phyloP scores from a whole-genome alignment of 2,329 filamentous ascomycete genomes.

The Alternaria brassicae region DNA sequence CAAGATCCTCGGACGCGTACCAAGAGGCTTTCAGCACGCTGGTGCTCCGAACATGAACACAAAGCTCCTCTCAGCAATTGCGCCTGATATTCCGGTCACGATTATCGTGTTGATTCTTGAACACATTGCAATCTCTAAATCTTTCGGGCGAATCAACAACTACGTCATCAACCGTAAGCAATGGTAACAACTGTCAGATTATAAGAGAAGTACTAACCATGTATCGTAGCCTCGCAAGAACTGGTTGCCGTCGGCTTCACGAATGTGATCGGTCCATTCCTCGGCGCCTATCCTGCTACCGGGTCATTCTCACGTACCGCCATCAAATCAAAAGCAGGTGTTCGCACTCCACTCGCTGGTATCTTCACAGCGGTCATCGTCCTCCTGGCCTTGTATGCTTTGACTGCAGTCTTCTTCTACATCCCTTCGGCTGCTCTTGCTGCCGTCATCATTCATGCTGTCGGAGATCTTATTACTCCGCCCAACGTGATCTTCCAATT shows the following conservation, averaged over 20 bases:
- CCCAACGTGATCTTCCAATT: slow-evolving; percentile 94
- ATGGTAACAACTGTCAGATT: neutral
- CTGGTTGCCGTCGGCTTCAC: slow-evolving; percentile 90
- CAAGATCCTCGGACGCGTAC: slow-evolving; percentile 59
- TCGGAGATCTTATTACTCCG: slow-evolving; percentile 88
- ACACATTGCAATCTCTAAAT: slow-evolving; percentile 96
- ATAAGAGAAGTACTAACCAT: neutral
- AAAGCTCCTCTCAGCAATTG: slow-evolving; percentile 72
- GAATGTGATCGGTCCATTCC: slow-evolving; percentile 87
- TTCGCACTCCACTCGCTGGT: slow-evolving; percentile 88
- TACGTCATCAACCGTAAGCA: slow-evolving; percentile 79
- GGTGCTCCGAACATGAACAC: slow-evolving; percentile 73
- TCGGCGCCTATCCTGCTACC: slow-evolving; percentile 90
- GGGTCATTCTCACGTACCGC: slow-evolving; percentile 96
- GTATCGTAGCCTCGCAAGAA: slow-evolving; percentile 74
- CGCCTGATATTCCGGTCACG: slow-evolving; percentile 77
- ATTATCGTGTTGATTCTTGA: slow-evolving; percentile 96
- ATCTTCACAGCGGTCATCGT: slow-evolving; percentile 87
- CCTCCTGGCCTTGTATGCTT: slow-evolving; percentile 85
- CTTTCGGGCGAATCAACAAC: slow-evolving; percentile 94
- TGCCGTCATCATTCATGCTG: slow-evolving; percentile 94
- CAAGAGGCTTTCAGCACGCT: slow-evolving; percentile 72
- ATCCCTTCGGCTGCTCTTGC: slow-evolving; percentile 83
- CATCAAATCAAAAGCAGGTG: slow-evolving; percentile 96
- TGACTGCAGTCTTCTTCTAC: slow-evolving; percentile 91